A percentile compares a stretch with the other conserved stretches of the same genome.
Conservation (phyloP, 2,329 filamentous ascomycete genomes). For the Fusarium chaquense region DNA sequence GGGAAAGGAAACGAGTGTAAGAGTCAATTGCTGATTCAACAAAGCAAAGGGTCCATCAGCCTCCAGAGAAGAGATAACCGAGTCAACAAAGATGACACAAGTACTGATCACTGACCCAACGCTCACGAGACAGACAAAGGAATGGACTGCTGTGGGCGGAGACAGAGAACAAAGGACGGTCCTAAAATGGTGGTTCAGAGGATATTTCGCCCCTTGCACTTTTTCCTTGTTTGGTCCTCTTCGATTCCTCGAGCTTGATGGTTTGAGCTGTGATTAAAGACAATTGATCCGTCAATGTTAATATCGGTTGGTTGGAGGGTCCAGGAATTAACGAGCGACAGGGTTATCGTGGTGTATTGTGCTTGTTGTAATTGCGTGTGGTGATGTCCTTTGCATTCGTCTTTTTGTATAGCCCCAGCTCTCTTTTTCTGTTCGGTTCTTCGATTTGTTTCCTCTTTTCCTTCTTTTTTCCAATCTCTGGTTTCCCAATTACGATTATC, state of each 20-base stretch:
- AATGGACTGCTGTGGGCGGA: constrained; percentile 20
- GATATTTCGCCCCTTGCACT: constrained; percentile 37
- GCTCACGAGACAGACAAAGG: constrained; percentile 30
- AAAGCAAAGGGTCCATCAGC: constrained; percentile 24
- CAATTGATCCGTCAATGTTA: constrained; percentile 16
- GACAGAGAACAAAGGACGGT: constrained; percentile 25
- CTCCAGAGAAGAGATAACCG: constrained; percentile 3
- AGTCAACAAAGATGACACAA: constrained; percentile 20
- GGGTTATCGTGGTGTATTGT: constrained; percentile 33
- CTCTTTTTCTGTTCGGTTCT: constrained; percentile 5
- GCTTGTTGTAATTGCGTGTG: constrained; percentile 26
- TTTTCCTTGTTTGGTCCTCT: constrained; percentile 23
- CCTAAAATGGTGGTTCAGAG: constrained; percentile 20
- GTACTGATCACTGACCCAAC: constrained; percentile 17
- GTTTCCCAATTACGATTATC: constrained; percentile 37
- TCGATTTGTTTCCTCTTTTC: constrained; percentile 20
- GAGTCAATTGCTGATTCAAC: constrained; percentile 26
- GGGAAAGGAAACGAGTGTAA: neutral
- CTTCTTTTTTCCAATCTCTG: constrained; percentile 28
- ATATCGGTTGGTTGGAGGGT: constrained; percentile 9
- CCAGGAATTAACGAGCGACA: constrained; percentile 33
- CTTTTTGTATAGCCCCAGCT: constrained; percentile 4
- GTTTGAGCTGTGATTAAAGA: constrained; percentile 9
- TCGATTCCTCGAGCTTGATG: neutral
- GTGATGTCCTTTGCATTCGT: constrained; percentile 24